phyloP scores from a whole-genome alignment of 441 rosid species.

The Gossypium schwendimanii region DNA sequence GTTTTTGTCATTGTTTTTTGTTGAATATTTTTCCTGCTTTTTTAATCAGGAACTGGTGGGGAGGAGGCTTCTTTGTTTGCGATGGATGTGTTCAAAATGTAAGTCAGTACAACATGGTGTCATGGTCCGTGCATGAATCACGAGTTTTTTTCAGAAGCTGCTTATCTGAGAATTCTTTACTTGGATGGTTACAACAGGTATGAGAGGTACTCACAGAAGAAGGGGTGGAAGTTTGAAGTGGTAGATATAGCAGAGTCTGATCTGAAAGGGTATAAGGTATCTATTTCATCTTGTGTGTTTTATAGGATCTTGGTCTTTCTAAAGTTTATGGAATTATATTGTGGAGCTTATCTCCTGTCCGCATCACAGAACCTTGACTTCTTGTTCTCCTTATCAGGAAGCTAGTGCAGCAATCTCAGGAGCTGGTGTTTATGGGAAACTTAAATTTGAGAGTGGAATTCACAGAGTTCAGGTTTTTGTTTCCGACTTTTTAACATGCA shows the following conservation, averaged over 20 bases:
- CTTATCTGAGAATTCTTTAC: not conserved
- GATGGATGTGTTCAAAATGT: conserved; percentile 87
- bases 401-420: conserved; percentile 91
- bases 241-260: conserved; percentile 71
- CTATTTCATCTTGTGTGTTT: not conserved
- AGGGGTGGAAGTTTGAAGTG: conserved; percentile 83
- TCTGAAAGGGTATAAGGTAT: conserved; percentile 83
- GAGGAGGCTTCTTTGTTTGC: conserved; percentile 97
- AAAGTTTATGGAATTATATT: not conserved
- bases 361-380: conserved; percentile 11
- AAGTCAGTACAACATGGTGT: conserved; percentile 24
- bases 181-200: conserved; percentile 47
- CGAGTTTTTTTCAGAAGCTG: conserved; percentile 3
- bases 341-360: not conserved
- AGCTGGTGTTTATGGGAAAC: conserved; percentile 69
- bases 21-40: not conserved
- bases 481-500: not conserved
- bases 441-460: conserved; percentile 96
- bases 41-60: conserved; percentile 72
- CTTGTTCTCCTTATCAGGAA: conserved; percentile 49
- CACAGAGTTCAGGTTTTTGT: conserved; percentile 86
- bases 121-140: not conserved
- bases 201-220: conserved; percentile 82
- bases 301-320: not conserved
- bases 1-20: not conserved